Conservation (phyloP, 2,329 filamentous ascomycete species). For the Scleromitrula shiraiana region DNA sequence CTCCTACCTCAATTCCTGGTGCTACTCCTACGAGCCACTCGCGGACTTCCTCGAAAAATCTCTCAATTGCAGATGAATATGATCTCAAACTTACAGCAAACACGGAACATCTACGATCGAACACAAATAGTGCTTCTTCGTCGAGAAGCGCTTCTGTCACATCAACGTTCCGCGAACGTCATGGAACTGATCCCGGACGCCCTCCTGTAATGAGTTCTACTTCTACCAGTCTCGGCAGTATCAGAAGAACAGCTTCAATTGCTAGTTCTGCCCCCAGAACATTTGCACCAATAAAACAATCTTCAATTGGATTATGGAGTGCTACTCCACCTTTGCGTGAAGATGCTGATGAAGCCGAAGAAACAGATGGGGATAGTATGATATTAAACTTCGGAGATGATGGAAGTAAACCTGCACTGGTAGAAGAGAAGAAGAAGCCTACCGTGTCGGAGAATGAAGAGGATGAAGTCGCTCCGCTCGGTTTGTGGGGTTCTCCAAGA, state of each 20-base stretch:
- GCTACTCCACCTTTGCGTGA: conserved; percentile 37
- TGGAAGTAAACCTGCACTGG: background rate
- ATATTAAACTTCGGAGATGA: conserved; percentile 42
- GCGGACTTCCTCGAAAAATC: conserved; percentile 27
- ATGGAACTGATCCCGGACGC: conserved; percentile 11
- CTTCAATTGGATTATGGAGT: conserved; percentile 42
- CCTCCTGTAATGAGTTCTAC: conserved; percentile 8
- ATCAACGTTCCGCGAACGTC: conserved; percentile 23
- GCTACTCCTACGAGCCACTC: conserved; percentile 34
- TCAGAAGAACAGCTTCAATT: conserved; percentile 27
- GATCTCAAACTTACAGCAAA: conserved; percentile 69
- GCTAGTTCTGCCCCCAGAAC: conserved; percentile 18
- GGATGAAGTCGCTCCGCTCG: conserved; percentile 31
- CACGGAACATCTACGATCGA: conserved; percentile 58
- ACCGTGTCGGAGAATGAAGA: conserved; percentile 5
- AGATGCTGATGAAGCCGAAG: conserved; percentile 38
- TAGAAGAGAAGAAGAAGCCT: conserved; percentile 1
- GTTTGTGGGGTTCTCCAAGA: conserved; percentile 38
- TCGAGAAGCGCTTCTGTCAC: conserved; percentile 30
- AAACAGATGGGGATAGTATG: conserved; percentile 30
- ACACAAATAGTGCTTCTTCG: conserved; percentile 31
- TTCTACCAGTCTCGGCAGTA: conserved; percentile 25
- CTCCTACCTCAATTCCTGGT: conserved; percentile 15
- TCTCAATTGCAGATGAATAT: conserved; percentile 53
- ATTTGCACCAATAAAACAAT: conserved; percentile 21